These are phyloP conservation scores for maize (Zea mays) DNA, from an alignment of 176 grass and related monocot genomes.

Conservation along the genomic window Zm-B73-REFERENCE-NAM-5.0 NC_050096.1:212160501-212161000, in stretches of 20 bases:
- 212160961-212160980: too few relatives aligned
- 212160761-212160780: constrained; percentile 62
- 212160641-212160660: constrained; percentile 11
- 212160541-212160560: constrained; percentile 96
- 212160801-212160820: constrained; percentile 56
- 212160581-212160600: constrained; percentile 48
- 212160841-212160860: constrained; percentile 68
- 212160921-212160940: neutral
- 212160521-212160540: constrained; percentile 71
- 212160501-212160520: constrained; percentile 49
- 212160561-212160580: constrained; percentile 54
- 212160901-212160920: neutral
- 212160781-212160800: constrained; percentile 48
- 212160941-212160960: neutral
- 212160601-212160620: constrained; percentile 37
- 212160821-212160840: constrained; percentile 73
- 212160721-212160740: constrained; percentile 68
- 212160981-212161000: too few relatives aligned
- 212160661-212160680: constrained; percentile 51
- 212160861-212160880: constrained; percentile 44
- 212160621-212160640: too few relatives aligned
- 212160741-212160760: constrained; percentile 67
- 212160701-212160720: constrained; percentile 65
- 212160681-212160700: constrained; percentile 80
- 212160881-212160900: neutral